Conservation (phyloP, 257 asterid genomes). For the Fraxinus excelsior region DNA sequence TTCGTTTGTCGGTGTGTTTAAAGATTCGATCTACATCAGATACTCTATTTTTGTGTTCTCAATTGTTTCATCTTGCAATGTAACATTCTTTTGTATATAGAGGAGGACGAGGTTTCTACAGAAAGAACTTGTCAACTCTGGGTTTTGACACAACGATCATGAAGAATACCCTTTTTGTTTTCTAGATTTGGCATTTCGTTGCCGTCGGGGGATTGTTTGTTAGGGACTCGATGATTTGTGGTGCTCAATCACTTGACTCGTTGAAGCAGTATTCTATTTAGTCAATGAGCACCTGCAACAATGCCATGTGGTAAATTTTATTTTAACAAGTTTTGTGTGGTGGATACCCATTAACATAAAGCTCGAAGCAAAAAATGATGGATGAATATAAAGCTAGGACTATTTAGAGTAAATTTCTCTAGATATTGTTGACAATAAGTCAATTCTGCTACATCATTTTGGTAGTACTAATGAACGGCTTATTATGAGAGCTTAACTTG, state of each 20-base stretch:
- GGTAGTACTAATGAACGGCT: background rate
- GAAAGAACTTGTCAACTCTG: slow-evolving; percentile 26
- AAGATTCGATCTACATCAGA: too few species aligned
- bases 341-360: slow-evolving; percentile 30
- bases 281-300: slow-evolving; percentile 56
- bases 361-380: slow-evolving; percentile 12
- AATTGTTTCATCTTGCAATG: background rate
- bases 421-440: background rate
- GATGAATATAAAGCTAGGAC: slow-evolving; percentile 14
- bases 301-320: slow-evolving; percentile 54
- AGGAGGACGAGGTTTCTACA: slow-evolving; percentile 28
- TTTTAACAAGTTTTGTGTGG: slow-evolving; percentile 36
- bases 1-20: too few species aligned
- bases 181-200: slow-evolving; percentile 59
- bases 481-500: background rate
- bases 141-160: slow-evolving; percentile 38
- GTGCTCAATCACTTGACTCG: slow-evolving; percentile 57
- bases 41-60: background rate
- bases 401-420: background rate
- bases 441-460: background rate
- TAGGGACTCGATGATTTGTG: slow-evolving; percentile 64
- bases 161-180: slow-evolving; percentile 56
- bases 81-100: slow-evolving; percentile 11
- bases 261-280: slow-evolving; percentile 57
- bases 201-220: slow-evolving; percentile 78